phyloP scores from a whole-genome alignment of 2,329 filamentous ascomycete species.

The Hirsutella minnesotensis region DNA sequence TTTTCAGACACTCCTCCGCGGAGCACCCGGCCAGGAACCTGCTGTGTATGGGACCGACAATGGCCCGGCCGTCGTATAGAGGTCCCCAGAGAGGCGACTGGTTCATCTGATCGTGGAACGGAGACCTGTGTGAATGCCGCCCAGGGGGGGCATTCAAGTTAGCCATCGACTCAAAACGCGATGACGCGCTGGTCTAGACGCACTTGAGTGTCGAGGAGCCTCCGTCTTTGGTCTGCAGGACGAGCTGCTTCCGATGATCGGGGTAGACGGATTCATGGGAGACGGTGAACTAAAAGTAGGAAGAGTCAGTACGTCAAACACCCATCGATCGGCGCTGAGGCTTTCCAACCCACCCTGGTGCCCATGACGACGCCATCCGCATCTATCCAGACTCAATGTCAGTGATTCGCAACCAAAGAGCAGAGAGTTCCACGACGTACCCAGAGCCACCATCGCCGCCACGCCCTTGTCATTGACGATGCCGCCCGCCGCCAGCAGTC shows the following conservation, averaged over 20 bases:
- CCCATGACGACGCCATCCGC: constrained; percentile 33
- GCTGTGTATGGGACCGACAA: constrained; percentile 25
- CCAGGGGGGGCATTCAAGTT: too few species aligned
- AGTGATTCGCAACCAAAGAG: neutral
- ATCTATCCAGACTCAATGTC: constrained; percentile 14
- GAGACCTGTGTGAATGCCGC: constrained; percentile 14
- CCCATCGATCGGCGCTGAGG: too few species aligned
- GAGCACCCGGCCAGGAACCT: constrained; percentile 26
- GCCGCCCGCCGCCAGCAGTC: constrained; percentile 46
- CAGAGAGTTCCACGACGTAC: constrained; percentile 18
- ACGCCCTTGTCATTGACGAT: constrained; percentile 44
- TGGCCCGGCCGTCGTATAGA: constrained; percentile 31
- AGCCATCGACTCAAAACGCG: neutral
- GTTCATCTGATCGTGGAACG: constrained; percentile 30
- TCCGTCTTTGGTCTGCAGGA: constrained; percentile 30
- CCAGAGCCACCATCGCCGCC: constrained; percentile 42
- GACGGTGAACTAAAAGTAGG: constrained; percentile 26
- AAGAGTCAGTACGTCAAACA: neutral
- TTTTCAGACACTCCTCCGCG: constrained; percentile 28
- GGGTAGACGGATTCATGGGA: constrained; percentile 30
- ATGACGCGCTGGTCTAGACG: neutral
- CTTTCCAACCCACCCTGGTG: constrained; percentile 25
- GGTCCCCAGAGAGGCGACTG: constrained; percentile 26
- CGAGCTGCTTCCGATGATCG: constrained; percentile 24
- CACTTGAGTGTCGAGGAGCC: constrained; percentile 34